Evolutionary conservation across 148 eudicot genomes (phyloP).

Genomic region (Rhododendron ferrugineum): DNA sequence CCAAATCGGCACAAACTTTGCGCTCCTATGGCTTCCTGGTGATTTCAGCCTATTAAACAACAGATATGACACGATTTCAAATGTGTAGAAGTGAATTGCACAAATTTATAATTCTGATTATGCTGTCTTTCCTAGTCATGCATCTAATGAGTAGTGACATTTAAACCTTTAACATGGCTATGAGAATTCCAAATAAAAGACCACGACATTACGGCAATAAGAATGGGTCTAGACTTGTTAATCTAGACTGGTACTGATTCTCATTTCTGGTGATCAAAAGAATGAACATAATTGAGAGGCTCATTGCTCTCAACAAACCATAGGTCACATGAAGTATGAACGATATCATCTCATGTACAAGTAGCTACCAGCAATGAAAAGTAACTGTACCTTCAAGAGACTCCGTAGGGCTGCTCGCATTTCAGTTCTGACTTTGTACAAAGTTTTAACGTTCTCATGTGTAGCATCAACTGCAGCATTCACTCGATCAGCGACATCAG

Average conservation of each 20-base stretch:
- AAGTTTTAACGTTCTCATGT: slow-evolving; percentile 41
- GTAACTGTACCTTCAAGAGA: slow-evolving; percentile 59
- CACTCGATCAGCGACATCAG: slow-evolving; percentile 46
- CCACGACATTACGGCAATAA: background rate
- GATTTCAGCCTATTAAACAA: slow-evolving; percentile 2
- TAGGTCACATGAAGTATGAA: background rate
- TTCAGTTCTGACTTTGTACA: slow-evolving; percentile 79
- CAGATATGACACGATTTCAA: background rate
- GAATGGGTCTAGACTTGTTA: background rate
- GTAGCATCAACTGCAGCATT: slow-evolving; percentile 37
- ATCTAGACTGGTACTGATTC: background rate
- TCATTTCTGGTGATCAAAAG: background rate
- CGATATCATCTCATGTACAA: background rate
- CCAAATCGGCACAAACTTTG: background rate
- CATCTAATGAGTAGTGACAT: background rate
- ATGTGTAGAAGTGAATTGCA: background rate
- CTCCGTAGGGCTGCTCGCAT: slow-evolving; percentile 57
- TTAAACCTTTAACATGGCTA: background rate
- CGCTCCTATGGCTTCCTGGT: background rate
- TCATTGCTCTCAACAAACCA: background rate
- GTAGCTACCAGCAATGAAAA: background rate
- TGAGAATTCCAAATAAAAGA: background rate
- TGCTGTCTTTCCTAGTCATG: background rate
- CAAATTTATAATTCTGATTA: background rate
- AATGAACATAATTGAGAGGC: background rate